These are phyloP conservation scores for Neonectria hederae DNA, from an alignment of 2,329 filamentous ascomycete species.

Conservation along the genomic window DNA sequence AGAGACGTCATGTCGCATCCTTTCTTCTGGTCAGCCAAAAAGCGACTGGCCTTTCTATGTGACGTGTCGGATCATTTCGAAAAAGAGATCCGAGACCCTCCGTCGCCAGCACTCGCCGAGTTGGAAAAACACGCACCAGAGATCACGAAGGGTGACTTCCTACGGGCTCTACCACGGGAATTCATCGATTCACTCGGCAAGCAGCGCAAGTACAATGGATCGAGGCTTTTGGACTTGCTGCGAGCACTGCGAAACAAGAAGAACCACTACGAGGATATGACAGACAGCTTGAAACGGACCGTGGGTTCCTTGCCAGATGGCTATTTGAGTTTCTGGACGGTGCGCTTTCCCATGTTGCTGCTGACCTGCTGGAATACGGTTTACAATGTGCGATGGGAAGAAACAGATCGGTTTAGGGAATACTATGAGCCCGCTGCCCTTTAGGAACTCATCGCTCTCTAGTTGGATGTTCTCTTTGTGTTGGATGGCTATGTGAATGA, in stretches of 20 bases:
- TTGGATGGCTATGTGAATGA: too few relatives aligned
- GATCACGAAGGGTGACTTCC: constrained; percentile 77
- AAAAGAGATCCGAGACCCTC: constrained; percentile 86
- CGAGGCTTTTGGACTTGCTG: constrained; percentile 83
- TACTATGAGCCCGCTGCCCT: constrained; percentile 69
- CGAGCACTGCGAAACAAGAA: constrained; percentile 94
- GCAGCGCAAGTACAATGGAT: constrained; percentile 93
- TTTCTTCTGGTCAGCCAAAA: constrained; percentile 95
- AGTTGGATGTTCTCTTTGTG: too few relatives aligned
- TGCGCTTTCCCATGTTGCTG: constrained; percentile 79
- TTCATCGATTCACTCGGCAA: constrained; percentile 93
- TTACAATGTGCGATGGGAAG: constrained; percentile 70
- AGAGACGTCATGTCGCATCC: constrained; percentile 88
- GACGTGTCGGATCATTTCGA: constrained; percentile 98
- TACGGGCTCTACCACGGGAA: constrained; percentile 76
- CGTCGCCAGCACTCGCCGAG: constrained; percentile 71
- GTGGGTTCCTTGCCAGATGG: constrained; percentile 82
- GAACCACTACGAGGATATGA: constrained; percentile 98
- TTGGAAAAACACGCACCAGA: constrained; percentile 64
- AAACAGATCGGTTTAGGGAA: constrained; percentile 72
- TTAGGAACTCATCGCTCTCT: constrained; percentile 29
- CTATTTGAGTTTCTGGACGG: constrained; percentile 86
- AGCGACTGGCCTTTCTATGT: constrained; percentile 90
- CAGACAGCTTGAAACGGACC: constrained; percentile 73
- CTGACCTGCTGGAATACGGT: constrained; percentile 83